Base-by-base conservation (phyloP, 108 stramenopile species). In the Nannochloropsis oceanica region DNA sequence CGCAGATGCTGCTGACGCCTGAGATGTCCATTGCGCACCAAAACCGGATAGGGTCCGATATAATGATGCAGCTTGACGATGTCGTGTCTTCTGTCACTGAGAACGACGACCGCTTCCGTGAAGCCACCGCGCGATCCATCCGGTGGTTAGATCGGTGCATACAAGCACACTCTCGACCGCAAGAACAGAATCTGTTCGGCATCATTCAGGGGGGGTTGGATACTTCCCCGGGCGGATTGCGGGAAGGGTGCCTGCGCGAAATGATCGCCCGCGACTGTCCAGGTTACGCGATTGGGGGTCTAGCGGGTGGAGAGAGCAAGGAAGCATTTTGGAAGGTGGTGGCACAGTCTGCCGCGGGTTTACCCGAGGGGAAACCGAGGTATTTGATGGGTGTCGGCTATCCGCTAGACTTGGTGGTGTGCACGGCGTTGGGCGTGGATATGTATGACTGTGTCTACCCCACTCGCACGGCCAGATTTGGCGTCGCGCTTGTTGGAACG, bases 381-480 rank as follows among this genome's bases (percentile, higher is more conserved):
- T 99, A 99, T 89, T 86, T 97, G 79, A 99, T 99, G 98, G 98
- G 98, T 2, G 98, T 99, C 7, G 98, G 98, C 26, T 97, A 97
- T 92, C 97, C 98, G 73, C 87, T 99, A 13, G 98, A 99, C 88
- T 91, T 99, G 85, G 98, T 99, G 20, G 95, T 99, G 11, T 97
- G 98, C 88, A 95, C 95, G 7, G 97, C 95, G 12, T 89, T 99
- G 84, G 98, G 98, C 42, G 96, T 97, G 12, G 96, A 99, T 86
- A 96, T 97, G 96, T 99, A 94, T 86, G 98, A 99, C 92, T 99
- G 96, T 88, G 98, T 99, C 12, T 99, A 96, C 91, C 96, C 96
- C 8, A 99, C 98, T 13, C 91, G 98, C 44, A 99, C 98, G 25
- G 98, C 96, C 24, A 86, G 98, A 43, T 97, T 99, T 90, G 98